Percentiles rank a stretch among this genome's conserved stretches.
Evolutionary conservation across 768 basidiomycete genomes (phyloP).

Genomic region (Tubosaeta brunneosetosa): DNA sequence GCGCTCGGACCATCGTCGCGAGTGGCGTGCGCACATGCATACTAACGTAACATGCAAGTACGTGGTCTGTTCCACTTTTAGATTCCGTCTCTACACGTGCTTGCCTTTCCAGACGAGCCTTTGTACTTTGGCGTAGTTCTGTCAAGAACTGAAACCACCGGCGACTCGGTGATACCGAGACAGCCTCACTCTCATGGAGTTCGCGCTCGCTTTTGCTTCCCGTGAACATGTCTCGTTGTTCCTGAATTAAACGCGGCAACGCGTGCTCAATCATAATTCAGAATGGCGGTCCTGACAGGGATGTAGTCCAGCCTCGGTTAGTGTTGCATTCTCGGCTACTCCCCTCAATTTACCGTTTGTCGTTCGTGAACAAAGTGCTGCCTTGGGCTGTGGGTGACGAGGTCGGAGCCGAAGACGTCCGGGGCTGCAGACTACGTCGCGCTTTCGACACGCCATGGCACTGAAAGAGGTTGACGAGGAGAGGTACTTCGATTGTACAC

Average conservation of each 20-base stretch:
- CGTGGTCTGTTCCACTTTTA: slow-evolving; percentile 10
- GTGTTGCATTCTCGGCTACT: not conserved
- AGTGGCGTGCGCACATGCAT: slow-evolving; percentile 11
- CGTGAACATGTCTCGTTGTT: not conserved
- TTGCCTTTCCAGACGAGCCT: not conserved
- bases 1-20: slow-evolving; percentile 32
- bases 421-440: too few relatives aligned
- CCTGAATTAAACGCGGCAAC: not conserved
- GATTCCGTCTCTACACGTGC: not conserved
- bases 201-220: not conserved
- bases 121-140: not conserved
- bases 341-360: not conserved
- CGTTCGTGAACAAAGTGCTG: not conserved
- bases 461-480: too few relatives aligned
- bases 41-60: slow-evolving; percentile 25
- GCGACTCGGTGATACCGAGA: not conserved
- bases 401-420: too few relatives aligned
- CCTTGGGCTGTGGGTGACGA: not conserved
- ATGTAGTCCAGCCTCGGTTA: not conserved
- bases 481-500: too few relatives aligned
- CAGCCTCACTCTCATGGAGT: not conserved
- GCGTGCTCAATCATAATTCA: not conserved
- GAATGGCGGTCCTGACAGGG: not conserved
- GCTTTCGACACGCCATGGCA: too few relatives aligned
- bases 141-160: not conserved